Conservation (phyloP, 2,329 filamentous ascomycete genomes). For the Colletotrichum musicola region DNA sequence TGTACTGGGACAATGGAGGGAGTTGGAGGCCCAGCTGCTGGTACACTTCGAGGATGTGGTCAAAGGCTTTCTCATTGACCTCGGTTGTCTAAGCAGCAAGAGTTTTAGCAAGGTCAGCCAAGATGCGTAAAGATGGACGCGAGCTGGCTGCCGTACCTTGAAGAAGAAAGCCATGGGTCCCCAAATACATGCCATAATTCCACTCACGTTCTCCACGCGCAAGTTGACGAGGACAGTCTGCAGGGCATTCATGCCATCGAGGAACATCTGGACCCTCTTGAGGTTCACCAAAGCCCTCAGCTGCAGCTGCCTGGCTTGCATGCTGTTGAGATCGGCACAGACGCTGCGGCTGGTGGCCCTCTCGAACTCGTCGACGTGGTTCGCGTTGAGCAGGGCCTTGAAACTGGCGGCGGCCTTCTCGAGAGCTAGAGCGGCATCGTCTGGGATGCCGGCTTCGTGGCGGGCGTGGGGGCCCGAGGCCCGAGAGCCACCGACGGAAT, state of each 20-base stretch:
- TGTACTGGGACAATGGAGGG: slow-evolving; percentile 1
- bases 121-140: background rate
- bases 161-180: slow-evolving; percentile 45
- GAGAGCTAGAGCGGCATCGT: slow-evolving; percentile 3
- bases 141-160: slow-evolving; percentile 24
- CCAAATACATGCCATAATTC: slow-evolving; percentile 47
- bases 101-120: background rate
- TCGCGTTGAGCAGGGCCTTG: slow-evolving; percentile 36
- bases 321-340: slow-evolving; percentile 40
- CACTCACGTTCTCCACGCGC: background rate
- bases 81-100: slow-evolving; percentile 11
- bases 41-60: slow-evolving; percentile 37
- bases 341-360: slow-evolving; percentile 40
- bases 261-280: slow-evolving; percentile 43
- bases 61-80: slow-evolving; percentile 31
- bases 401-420: slow-evolving; percentile 16
- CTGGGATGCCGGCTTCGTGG: slow-evolving; percentile 17
- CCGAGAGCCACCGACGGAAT: background rate
- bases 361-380: slow-evolving; percentile 40
- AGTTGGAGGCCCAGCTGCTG: slow-evolving; percentile 26
- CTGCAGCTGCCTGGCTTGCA: slow-evolving; percentile 45
- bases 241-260: slow-evolving; percentile 41
- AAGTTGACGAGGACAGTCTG: slow-evolving; percentile 17
- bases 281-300: slow-evolving; percentile 46
- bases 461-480: background rate